Conservation (phyloP, 2,329 filamentous ascomycete species). For the Paecilomyces dactylethromorphus region DNA sequence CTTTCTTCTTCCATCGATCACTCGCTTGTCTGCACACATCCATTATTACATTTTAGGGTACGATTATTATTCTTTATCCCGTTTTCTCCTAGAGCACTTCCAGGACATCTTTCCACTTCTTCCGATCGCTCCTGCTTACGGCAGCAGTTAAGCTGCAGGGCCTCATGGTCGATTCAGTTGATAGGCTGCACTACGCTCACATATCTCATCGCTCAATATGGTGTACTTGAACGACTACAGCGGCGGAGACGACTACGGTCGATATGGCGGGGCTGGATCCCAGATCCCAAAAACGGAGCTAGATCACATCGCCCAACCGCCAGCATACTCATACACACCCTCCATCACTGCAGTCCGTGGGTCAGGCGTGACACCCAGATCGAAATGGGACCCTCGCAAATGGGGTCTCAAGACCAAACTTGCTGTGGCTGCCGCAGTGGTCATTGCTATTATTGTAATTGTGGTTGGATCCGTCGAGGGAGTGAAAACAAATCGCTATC, state of each 20-base stretch:
- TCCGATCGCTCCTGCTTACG: neutral
- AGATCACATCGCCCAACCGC: constrained; percentile 10
- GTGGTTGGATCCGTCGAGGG: constrained; percentile 40
- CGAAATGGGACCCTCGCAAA: constrained; percentile 43
- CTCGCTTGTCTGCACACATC: neutral
- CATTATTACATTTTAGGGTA: neutral
- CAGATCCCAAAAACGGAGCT: constrained; percentile 12
- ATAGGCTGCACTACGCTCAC: neutral
- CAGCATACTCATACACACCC: constrained; percentile 6
- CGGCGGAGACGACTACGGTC: constrained; percentile 11
- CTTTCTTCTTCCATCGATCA: neutral
- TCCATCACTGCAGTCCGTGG: neutral
- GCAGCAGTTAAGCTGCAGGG: neutral
- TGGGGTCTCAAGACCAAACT: constrained; percentile 52
- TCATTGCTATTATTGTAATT: constrained; percentile 41
- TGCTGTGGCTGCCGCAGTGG: constrained; percentile 31
- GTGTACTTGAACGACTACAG: neutral
- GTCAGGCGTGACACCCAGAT: constrained; percentile 4
- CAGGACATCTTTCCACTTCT: neutral
- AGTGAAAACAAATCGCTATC: constrained; percentile 32
- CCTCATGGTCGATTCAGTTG: neutral
- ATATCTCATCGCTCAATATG: neutral
- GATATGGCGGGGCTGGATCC: constrained; percentile 14
- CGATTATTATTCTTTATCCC: neutral
- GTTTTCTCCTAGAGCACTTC: neutral